phyloP scores from a whole-genome alignment of 768 basidiomycete species.

The Amanita muscaria region DNA sequence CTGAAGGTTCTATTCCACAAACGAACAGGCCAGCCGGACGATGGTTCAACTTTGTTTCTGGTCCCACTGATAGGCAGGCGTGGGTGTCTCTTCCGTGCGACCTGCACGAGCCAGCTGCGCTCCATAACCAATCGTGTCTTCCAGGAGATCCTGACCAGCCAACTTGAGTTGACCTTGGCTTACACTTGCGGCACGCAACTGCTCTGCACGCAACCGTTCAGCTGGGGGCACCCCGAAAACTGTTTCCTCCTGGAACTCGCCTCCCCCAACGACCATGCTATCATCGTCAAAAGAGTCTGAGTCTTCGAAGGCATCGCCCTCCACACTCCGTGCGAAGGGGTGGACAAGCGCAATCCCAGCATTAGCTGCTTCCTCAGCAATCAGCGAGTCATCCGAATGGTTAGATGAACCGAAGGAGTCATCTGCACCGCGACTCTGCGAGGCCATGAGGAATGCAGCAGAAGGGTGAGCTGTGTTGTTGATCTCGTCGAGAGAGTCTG shows the following conservation, averaged over 20 bases:
- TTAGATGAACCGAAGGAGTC: conserved; percentile 47
- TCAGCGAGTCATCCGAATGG: conserved; percentile 49
- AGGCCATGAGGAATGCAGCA: conserved; percentile 62
- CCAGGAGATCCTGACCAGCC: conserved; percentile 53
- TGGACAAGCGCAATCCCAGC: conserved; percentile 40
- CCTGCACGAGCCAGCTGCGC: conserved; percentile 39
- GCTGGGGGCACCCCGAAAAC: conserved; percentile 62
- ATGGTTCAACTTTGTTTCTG: background rate
- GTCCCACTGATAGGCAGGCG: conserved; percentile 31
- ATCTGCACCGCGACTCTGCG: conserved; percentile 32
- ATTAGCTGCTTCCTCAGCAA: conserved; percentile 33
- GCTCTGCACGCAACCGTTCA: conserved; percentile 27
- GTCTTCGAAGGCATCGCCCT: conserved; percentile 41
- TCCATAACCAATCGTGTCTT: conserved; percentile 57
- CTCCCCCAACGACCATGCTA: conserved; percentile 24
- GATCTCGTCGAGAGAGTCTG: conserved; percentile 49
- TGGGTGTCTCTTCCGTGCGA: conserved; percentile 58
- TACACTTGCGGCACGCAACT: conserved; percentile 8
- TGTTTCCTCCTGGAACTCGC: conserved; percentile 47
- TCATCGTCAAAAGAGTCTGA: conserved; percentile 44
- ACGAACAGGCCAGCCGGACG: no score
- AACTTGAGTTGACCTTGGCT: conserved; percentile 34
- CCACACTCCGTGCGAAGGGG: conserved; percentile 44
- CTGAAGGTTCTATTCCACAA: no score
- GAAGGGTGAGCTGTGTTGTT: conserved; percentile 57